These are phyloP conservation scores for Coniochaeta sp. DNA, from an alignment of 2,329 filamentous ascomycete genomes.

Conservation along the genomic window DNA sequence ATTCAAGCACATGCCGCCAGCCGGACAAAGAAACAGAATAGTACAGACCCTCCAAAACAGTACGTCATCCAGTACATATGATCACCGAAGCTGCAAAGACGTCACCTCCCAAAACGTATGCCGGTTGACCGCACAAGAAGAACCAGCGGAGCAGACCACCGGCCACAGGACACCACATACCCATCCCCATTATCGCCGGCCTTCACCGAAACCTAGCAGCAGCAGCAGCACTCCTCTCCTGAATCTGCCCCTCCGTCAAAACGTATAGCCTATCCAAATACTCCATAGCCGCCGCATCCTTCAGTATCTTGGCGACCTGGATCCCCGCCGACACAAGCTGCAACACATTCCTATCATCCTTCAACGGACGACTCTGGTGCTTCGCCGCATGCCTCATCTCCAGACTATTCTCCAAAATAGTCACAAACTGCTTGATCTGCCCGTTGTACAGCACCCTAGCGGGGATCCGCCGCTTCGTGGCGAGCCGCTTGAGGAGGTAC, in stretches of 20 bases:
- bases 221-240: slow-evolving; percentile 48
- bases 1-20: too few species aligned
- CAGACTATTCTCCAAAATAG: slow-evolving; percentile 78
- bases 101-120: background rate
- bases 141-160: too few species aligned
- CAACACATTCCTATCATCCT: slow-evolving; percentile 83
- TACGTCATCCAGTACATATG: background rate
- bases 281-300: slow-evolving; percentile 77
- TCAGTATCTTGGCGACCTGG: slow-evolving; percentile 81
- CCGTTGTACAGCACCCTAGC: slow-evolving; percentile 79
- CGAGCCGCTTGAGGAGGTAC: slow-evolving; percentile 75
- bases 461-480: slow-evolving; percentile 79
- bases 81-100: background rate
- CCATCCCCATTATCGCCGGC: background rate
- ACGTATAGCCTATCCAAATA: slow-evolving; percentile 76
- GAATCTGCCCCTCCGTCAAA: slow-evolving; percentile 72
- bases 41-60: background rate
- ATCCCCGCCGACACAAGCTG: slow-evolving; percentile 83
- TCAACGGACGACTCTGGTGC: slow-evolving; percentile 74
- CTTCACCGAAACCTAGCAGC: background rate
- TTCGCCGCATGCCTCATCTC: slow-evolving; percentile 83
- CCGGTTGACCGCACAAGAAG: background rate
- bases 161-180: too few species aligned
- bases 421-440: slow-evolving; percentile 87
- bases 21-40: background rate